Evolutionary conservation across 495 filamentous ascomycete genomes (phyloP).

Genomic region (Xylaria castorea): DNA sequence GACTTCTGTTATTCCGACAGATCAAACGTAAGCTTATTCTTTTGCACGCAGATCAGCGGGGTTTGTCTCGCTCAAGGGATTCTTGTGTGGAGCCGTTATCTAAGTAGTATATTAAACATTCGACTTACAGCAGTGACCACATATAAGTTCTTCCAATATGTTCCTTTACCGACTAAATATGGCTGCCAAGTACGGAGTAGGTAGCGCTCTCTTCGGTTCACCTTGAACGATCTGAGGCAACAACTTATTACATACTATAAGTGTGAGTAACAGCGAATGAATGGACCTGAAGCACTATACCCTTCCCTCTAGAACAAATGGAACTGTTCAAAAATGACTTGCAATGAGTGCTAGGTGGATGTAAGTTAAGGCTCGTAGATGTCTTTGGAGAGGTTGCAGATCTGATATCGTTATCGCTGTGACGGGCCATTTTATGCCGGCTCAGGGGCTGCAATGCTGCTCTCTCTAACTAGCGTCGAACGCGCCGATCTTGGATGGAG

Average conservation of each 20-base stretch:
- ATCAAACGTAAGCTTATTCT: neutral
- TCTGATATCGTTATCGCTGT: neutral
- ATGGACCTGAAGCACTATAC: neutral
- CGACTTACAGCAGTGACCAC: neutral
- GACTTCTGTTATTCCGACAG: neutral
- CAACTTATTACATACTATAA: neutral
- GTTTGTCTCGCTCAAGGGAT: neutral
- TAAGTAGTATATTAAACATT: neutral
- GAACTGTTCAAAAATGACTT: neutral
- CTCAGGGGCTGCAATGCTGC: constrained; percentile 8
- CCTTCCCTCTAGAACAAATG: neutral
- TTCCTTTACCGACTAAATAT: neutral
- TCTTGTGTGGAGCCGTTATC: neutral
- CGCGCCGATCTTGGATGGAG: constrained; percentile 20
- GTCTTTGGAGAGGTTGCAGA: neutral
- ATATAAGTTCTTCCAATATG: neutral
- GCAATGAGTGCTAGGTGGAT: neutral
- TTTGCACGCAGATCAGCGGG: neutral
- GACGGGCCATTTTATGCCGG: neutral
- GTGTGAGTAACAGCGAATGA: neutral
- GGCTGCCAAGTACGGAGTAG: no score
- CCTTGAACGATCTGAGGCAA: no score
- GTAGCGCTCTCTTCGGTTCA: no score
- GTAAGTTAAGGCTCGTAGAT: neutral
- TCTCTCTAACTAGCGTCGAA: constrained; percentile 7